Evolutionary conservation across 768 basidiomycete genomes (phyloP), one percentile per base, ranked within the genome.

Genomic region (Sarcodon sp.): DNA sequence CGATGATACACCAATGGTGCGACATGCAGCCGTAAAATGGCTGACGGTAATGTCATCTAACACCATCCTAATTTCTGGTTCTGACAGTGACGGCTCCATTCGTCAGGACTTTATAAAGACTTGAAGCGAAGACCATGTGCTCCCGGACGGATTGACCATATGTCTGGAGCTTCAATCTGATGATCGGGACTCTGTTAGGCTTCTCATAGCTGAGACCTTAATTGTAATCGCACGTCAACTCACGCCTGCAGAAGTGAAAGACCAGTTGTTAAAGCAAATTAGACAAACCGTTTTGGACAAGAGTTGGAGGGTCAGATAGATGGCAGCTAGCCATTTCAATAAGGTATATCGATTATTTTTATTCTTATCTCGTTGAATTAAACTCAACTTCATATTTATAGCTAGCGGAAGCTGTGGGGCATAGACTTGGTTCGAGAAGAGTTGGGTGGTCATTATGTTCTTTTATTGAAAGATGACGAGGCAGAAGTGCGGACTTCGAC

Each of bases 1-100:
- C 15, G 96, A 99, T 61, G 96, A 99, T 60, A 99, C 96, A 10
- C 96, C 96, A 21, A 99, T 99, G 96, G 94, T 97, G 50, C 75
- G 93, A 58, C 75, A 96, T 53, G 93, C 94, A 27, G 92, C 92
- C 43, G 93, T 93, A 10, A 96, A 91, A 65, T 90, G 87, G 78
- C 83, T 98, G 43, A 94, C 90, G 44, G 93, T 97, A 64, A 61
- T 89, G 77, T 21, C 46, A 31, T n/a, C n/a, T n/a, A 35, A 9
- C 54, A 31, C 45, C 51, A 35, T 48, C 45, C 53, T 56, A 16
- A 57, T 37, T 33, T 53, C 57, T 36, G 58, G 47, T 16, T 45
- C 38, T 53, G 16, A 27, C 10, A 51, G 47, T 37, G 47, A 43
- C 49, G 21, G 35, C 36, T n/a, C 32, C 36, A n/a, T 33, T n/a